These are phyloP conservation scores for Mycena sp. DNA, from an alignment of 1,284 basidiomycete species.

Conservation along the genomic window DNA sequence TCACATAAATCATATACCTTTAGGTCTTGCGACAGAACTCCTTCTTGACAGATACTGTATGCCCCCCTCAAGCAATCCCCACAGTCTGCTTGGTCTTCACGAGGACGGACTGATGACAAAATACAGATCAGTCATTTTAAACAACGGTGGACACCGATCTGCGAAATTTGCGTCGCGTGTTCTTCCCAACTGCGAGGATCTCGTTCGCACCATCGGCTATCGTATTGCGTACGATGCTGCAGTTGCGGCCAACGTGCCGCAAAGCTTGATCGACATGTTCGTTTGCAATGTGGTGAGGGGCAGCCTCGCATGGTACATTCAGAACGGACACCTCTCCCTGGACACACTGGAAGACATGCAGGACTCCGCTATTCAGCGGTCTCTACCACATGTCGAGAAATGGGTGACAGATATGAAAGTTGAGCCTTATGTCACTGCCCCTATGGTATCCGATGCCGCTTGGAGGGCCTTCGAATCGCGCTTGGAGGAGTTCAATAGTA, in stretches of 20 bases:
- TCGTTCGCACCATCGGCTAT: constrained; percentile 1
- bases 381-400: not conserved
- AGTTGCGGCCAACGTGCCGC: not conserved
- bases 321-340: not conserved
- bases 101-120: constrained; percentile 20
- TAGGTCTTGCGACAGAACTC: constrained; percentile 41
- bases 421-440: not conserved
- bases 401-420: not conserved
- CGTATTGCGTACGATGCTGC: constrained; percentile 9
- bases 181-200: not conserved
- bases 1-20: constrained; percentile 39
- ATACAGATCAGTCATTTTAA: not conserved
- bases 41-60: constrained; percentile 37
- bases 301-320: not conserved
- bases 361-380: not conserved
- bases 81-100: constrained; percentile 40
- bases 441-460: not conserved
- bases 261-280: not conserved
- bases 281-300: not conserved
- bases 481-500: not conserved
- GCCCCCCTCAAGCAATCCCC: constrained; percentile 34
- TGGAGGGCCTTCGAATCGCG: not conserved
- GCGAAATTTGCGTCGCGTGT: not conserved
- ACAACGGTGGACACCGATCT: constrained; percentile 1
- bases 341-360: not conserved